phyloP scores from a whole-genome alignment of 371 early-diverging fungal genomes.

The Syncephalastrum monosporum region DNA sequence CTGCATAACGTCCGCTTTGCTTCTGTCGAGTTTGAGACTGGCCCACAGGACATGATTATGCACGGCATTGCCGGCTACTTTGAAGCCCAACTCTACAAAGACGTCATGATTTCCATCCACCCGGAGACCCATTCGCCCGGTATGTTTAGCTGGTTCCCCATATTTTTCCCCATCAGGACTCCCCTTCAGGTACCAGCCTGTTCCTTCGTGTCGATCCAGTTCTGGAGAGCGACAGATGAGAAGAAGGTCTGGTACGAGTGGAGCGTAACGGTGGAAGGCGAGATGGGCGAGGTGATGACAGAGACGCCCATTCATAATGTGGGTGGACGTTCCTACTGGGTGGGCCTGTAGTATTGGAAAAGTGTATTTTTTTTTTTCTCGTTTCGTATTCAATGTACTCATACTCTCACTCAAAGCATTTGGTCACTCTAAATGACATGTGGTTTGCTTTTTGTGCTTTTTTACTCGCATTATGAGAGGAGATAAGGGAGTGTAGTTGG shows the following conservation, averaged over 20 bases:
- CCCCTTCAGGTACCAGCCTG: constrained; percentile 70
- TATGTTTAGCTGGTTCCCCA: constrained; percentile 98
- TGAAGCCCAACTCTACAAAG: constrained; percentile 83
- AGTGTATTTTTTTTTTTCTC: no score
- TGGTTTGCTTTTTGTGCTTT: no score
- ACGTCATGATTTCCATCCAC: constrained; percentile 80
- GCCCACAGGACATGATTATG: constrained; percentile 58
- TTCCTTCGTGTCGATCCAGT: constrained; percentile 62
- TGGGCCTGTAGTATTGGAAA: constrained; percentile 43
- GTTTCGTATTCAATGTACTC: no score
- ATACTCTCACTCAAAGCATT: no score
- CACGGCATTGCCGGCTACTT: constrained; percentile 97
- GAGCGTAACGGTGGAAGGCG: constrained; percentile 48
- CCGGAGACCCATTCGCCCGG: constrained; percentile 84
- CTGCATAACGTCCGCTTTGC: constrained; percentile 69
- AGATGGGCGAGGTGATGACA: constrained; percentile 22
- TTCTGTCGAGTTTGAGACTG: constrained; percentile 51
- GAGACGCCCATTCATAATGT: constrained; percentile 52
- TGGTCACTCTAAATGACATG: no score
- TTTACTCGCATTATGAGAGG: no score
- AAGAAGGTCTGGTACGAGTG: constrained; percentile 97
- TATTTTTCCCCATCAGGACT: constrained; percentile 84
- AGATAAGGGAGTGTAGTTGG: no score
- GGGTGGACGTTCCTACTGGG: constrained; percentile 60
- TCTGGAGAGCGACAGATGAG: constrained; percentile 79